These are phyloP conservation scores for Suillus paluster DNA, from an alignment of 768 basidiomycete species.

Conservation along the genomic window DNA sequence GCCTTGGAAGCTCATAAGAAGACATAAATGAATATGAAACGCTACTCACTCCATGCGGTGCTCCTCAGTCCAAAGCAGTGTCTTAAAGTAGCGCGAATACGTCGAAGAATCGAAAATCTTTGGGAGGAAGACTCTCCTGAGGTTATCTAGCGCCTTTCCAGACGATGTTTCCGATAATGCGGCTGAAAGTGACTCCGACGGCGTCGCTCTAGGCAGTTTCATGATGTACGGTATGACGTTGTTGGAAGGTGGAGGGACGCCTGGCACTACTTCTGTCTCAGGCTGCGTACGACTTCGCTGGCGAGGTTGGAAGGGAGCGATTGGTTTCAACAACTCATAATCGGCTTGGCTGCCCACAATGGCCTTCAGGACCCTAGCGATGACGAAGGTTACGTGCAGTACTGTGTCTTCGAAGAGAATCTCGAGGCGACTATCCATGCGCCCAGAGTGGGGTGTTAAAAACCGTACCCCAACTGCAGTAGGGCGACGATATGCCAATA, in stretches of 20 bases:
- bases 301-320: constrained; percentile 45
- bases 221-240: constrained; percentile 17
- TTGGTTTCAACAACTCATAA: constrained; percentile 50
- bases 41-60: constrained; percentile 46
- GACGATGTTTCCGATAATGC: constrained; percentile 11
- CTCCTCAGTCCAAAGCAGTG: constrained; percentile 54
- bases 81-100: constrained; percentile 50
- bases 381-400: constrained; percentile 45
- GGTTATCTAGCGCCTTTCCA: constrained; percentile 20
- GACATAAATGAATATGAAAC: not conserved
- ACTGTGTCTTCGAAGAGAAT: constrained; percentile 46
- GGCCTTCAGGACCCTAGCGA: constrained; percentile 49
- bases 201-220: constrained; percentile 13
- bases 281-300: constrained; percentile 12
- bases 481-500: constrained; percentile 8
- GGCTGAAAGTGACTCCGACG: constrained; percentile 4
- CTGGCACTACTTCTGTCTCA: constrained; percentile 28
- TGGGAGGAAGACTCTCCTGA: constrained; percentile 43
- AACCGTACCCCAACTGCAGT: constrained; percentile 17
- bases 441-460: constrained; percentile 39
- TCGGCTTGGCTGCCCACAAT: constrained; percentile 55
- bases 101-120: constrained; percentile 38
- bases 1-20: constrained; percentile 21
- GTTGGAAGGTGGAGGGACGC: constrained; percentile 21
- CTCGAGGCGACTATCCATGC: constrained; percentile 52